Conservation (phyloP, 305 asterid species). For the Solanum hybrid region DNA sequence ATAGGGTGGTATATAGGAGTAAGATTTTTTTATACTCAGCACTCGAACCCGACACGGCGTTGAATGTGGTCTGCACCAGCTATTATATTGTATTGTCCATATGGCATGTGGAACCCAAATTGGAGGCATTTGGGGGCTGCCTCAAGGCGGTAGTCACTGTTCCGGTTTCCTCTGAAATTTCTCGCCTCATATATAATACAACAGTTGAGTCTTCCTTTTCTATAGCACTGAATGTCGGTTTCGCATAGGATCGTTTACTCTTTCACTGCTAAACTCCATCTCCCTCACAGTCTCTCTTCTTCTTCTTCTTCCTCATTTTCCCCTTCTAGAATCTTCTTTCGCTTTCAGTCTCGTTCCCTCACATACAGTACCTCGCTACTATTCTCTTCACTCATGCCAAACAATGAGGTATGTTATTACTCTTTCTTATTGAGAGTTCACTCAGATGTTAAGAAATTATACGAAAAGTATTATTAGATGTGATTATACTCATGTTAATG, state of each 20-base stretch:
- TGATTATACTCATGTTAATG: background rate
- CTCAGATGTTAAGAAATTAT: background rate
- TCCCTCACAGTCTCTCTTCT: constrained; percentile 10
- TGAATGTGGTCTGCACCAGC: background rate
- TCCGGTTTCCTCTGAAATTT: background rate
- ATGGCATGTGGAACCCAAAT: background rate
- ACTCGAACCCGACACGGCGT: background rate
- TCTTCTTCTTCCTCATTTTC: background rate
- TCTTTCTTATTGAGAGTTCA: background rate
- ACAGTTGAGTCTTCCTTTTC: background rate
- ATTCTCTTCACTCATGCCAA: constrained; percentile 30
- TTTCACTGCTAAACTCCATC: constrained; percentile 8
- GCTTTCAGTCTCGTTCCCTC: constrained; percentile 13
- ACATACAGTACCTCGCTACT: constrained; percentile 11
- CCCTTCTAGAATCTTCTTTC: constrained; percentile 10
- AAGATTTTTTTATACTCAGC: background rate
- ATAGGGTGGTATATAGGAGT: background rate
- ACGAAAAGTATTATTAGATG: background rate
- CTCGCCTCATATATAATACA: background rate
- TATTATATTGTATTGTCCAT: background rate
- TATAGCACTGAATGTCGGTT: constrained; percentile 45
- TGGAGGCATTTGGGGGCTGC: background rate
- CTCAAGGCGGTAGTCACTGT: background rate
- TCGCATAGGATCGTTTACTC: constrained; percentile 23
- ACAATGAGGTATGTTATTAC: constrained; percentile 35